Conservation (phyloP, 176 grass and related monocot species). For the Rhynchospora breviuscula region DNA sequence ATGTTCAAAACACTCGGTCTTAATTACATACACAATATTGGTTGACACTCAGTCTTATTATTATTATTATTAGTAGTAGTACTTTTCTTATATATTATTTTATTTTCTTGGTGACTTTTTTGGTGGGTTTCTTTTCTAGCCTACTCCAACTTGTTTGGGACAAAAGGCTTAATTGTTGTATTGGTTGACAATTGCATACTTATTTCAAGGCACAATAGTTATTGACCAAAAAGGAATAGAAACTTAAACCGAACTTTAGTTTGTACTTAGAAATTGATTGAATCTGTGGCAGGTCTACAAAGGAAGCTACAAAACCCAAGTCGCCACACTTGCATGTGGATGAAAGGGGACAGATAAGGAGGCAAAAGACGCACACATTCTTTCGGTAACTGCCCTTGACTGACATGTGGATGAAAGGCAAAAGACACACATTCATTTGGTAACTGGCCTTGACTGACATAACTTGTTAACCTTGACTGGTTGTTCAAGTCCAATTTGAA, state of each 20-base stretch:
- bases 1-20: too few species aligned
- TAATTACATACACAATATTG: too few species aligned
- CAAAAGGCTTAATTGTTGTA: too few species aligned
- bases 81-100: too few species aligned
- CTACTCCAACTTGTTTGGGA: too few species aligned
- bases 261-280: background rate
- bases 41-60: too few species aligned
- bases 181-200: too few species aligned
- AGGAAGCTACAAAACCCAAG: slow-evolving; percentile 59
- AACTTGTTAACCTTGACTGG: background rate
- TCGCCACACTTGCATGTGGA: slow-evolving; percentile 71
- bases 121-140: too few species aligned
- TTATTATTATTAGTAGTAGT: too few species aligned
- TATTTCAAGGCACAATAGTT: too few species aligned
- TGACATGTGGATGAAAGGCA: slow-evolving; percentile 50
- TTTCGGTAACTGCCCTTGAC: slow-evolving; percentile 48
- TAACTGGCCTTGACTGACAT: slow-evolving; percentile 23
- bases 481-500: slow-evolving; percentile 34
- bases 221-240: background rate
- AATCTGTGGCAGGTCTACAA: slow-evolving; percentile 43
- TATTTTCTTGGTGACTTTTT: too few species aligned
- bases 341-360: slow-evolving; percentile 37
- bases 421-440: slow-evolving; percentile 50
- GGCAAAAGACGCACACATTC: slow-evolving; percentile 30
- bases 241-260: background rate